Evolutionary conservation across 495 filamentous ascomycete genomes (phyloP), one percentile per base, ranked within the genome.

Genomic region (Neurospora sp.): DNA sequence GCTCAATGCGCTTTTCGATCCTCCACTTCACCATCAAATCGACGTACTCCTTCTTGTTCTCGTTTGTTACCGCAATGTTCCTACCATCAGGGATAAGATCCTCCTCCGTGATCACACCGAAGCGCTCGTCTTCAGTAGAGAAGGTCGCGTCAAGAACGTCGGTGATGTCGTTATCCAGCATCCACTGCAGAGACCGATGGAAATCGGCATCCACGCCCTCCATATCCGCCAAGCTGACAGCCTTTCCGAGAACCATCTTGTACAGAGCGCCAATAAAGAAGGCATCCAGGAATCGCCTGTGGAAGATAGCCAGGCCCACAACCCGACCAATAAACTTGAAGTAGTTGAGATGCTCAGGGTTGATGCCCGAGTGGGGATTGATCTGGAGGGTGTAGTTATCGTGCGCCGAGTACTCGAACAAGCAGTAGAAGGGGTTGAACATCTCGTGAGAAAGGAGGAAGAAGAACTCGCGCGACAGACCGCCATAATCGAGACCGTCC

Each of bases 311-410:
- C 73, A 99, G 83, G 69, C 96, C 96, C 73, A 99, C 96, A 48
- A 99, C 96, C 70, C 96, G 93, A 53, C 96, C 96, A 79, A 99
- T 99, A 84, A 99, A 99, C 83, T 97, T 99, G 88, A 99, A 99
- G 83, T 97, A 99, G 78, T 97, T 97, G 76, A 99, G 86, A 88
- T 99, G 96, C 83, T 99, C 96, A 8, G 96, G 96, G 83, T 99
- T 99, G 82, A 99, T 98, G 74, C 96, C 96, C 73, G 96, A 99
- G 80, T 99, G 96, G 72, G 96, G 96, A 84, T 99, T 99, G 85
- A 99, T 99, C 84, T 99, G 96, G 72, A 99, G 91, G 71, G 96
- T 99, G 85, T 99, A 99, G 85, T 99, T 99, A 89, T 99, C 96
- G 85, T 99, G 96, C 39, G 96, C 96, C 74, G 96, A 98, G 81